Evolutionary conservation across 805 yeast species (phyloP).

Genomic region (Yarrowia deformans): DNA sequence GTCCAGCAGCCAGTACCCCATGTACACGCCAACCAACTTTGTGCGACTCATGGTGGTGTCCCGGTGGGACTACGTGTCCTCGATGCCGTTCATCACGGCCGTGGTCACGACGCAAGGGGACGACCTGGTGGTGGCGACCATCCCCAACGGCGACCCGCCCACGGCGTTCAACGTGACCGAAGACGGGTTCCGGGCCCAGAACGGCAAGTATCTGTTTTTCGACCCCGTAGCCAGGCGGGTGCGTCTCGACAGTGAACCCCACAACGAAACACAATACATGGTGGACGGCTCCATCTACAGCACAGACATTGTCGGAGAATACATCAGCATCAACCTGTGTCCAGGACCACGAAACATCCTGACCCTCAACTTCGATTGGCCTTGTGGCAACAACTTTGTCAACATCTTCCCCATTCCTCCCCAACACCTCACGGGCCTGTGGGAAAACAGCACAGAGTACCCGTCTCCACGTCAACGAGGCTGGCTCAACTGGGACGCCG

Average conservation of each 20-base stretch:
- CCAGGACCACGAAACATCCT: neutral
- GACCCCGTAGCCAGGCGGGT: neutral
- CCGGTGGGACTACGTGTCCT: neutral
- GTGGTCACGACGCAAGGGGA: constrained; percentile 20
- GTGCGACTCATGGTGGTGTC: constrained; percentile 27
- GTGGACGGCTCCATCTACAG: neutral
- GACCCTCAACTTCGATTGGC: neutral
- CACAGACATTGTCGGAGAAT: neutral
- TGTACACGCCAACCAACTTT: constrained; percentile 3
- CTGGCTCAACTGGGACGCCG: constrained; percentile 13
- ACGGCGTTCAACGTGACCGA: constrained; percentile 28
- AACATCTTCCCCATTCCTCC: constrained; percentile 14
- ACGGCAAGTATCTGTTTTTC: constrained; percentile 13
- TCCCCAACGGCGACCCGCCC: constrained; percentile 33
- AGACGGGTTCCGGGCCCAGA: constrained; percentile 15
- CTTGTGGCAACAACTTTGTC: neutral
- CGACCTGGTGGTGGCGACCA: constrained; percentile 16
- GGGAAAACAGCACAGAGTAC: constrained; percentile 11
- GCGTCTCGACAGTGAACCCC: neutral
- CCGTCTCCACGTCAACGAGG: constrained; percentile 12
- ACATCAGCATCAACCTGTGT: neutral
- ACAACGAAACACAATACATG: constrained; percentile 29
- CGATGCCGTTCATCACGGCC: constrained; percentile 1
- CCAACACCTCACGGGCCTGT: constrained; percentile 9
- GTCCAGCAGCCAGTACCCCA: neutral